Evolutionary conservation across 306 rosid species (phyloP), one percentile per base, ranked within the genome.

Genomic region (Carpinus fangiana): DNA sequence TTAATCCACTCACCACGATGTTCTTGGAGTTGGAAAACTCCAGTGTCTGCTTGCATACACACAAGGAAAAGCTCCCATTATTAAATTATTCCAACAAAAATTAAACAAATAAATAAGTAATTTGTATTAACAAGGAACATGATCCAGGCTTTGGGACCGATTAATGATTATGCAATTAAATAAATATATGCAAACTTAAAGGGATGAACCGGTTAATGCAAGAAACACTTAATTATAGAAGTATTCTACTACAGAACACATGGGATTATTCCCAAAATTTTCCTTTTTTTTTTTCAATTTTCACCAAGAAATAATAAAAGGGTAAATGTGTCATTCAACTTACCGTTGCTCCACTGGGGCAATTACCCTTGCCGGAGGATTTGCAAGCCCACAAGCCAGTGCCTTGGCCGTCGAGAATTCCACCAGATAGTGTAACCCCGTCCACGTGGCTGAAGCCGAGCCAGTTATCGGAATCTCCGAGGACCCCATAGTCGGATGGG

Each of bases 311-410:
- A 20, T 20, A 20, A 46, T 0, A 21, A 17, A 12, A 57, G 17
- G 11, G 31, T 9, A 59, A 18, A 20, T n/a, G 1, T n/a, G 12
- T 23, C 21, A 47, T 12, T 48, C 8, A 20, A 64, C 74, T 7
- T 77, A 89, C 91, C 76, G 91, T 79, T 28, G 88, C 88, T 78
- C 93, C 91, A 7, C 0, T 70, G 28, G 88, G 90, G 57, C 93
- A 89, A 55, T 70, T 59, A 23, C 26, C 26, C 31, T 73, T 74
- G 72, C 77, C 74, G 12, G 90, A 85, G 59, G 68, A 52, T 65
- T 90, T 90, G 79, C 89, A 86, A 50, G 59, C 82, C 91, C 93
- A 90, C 26, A 90, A 66, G 13, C 34, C 73, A 10, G 48, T 70
- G 26, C 93, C 93, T 81, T 81, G 85, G 0, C 82, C 93, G 57